A percentile compares a stretch with the other conserved stretches of the same genome.
These are phyloP conservation scores for Podospora fimiseda DNA, from an alignment of 495 filamentous ascomycete genomes.

Conservation along the genomic window DNA sequence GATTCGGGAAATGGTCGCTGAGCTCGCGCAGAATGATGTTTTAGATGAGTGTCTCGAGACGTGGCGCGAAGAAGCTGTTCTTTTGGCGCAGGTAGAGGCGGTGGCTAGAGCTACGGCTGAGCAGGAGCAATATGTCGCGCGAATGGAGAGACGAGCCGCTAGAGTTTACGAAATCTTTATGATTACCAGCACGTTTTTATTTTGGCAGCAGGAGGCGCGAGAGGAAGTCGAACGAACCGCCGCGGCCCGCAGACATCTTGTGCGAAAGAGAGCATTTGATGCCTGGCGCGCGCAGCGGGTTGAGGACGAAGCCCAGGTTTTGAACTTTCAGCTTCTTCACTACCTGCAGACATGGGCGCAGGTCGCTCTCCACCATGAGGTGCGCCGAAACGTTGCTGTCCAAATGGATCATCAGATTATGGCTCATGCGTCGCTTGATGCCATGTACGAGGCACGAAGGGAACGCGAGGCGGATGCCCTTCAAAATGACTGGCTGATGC, in stretches of 20 bases:
- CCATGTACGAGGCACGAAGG: constrained; percentile 19
- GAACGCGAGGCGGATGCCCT: constrained; percentile 20
- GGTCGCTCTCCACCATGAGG: constrained; percentile 22
- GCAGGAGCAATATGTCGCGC: constrained; percentile 16
- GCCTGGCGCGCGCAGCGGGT: constrained; percentile 70
- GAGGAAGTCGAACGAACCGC: constrained; percentile 43
- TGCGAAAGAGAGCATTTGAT: constrained; percentile 66
- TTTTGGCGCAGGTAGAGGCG: constrained; percentile 7
- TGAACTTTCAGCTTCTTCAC: constrained; percentile 53
- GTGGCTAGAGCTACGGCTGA: constrained; percentile 17
- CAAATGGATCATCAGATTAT: constrained; percentile 14
- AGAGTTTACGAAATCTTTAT: constrained; percentile 26
- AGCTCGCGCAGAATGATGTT: constrained; percentile 22
- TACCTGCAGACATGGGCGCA: constrained; percentile 24
- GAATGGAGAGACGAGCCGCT: constrained; percentile 26
- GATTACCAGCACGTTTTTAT: constrained; percentile 14
- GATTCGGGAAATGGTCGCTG: constrained; percentile 6
- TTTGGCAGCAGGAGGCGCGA: constrained; percentile 19
- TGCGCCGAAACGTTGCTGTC: constrained; percentile 19
- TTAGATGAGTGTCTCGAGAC: constrained; percentile 19
- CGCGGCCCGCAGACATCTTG: constrained; percentile 60
- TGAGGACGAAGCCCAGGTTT: constrained; percentile 66
- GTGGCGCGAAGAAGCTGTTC: constrained; percentile 18
- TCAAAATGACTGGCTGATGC: constrained; percentile 13
- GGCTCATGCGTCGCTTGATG: constrained; percentile 6